These are phyloP conservation scores for Acacia acuminata DNA, from an alignment of 306 rosid genomes.

Conservation along the genomic window DNA sequence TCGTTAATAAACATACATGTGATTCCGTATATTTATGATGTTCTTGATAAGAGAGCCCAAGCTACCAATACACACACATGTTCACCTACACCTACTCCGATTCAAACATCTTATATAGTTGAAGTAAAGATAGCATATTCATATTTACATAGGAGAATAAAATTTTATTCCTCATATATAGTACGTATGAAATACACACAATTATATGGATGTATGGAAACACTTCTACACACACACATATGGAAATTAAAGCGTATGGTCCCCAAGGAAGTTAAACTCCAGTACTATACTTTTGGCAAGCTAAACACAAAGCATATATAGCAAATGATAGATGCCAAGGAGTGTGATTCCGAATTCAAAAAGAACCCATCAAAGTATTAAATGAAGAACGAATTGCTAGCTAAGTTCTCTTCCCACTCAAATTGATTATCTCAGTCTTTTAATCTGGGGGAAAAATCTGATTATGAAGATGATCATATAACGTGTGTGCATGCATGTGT, in stretches of 20 bases:
- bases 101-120: too few species aligned
- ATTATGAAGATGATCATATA: not conserved
- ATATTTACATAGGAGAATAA: too few species aligned
- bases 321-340: not conserved
- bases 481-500: not conserved
- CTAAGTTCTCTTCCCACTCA: not conserved
- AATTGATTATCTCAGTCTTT: not conserved
- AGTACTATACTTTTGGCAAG: not conserved
- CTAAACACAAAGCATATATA: not conserved
- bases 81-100: too few species aligned
- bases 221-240: too few species aligned
- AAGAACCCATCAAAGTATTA: not conserved
- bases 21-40: too few species aligned
- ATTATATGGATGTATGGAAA: too few species aligned
- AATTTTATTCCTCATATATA: too few species aligned
- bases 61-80: too few species aligned
- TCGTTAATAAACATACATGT: not conserved
- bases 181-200: too few species aligned
- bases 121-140: too few species aligned
- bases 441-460: not conserved
- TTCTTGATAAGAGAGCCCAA: too few species aligned
- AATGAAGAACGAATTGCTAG: not conserved
- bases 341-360: not conserved
- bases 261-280: not conserved
- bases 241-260: not conserved